phyloP scores from a whole-genome alignment of 2,329 filamentous ascomycete species.

The Penicillium rolfsii region DNA sequence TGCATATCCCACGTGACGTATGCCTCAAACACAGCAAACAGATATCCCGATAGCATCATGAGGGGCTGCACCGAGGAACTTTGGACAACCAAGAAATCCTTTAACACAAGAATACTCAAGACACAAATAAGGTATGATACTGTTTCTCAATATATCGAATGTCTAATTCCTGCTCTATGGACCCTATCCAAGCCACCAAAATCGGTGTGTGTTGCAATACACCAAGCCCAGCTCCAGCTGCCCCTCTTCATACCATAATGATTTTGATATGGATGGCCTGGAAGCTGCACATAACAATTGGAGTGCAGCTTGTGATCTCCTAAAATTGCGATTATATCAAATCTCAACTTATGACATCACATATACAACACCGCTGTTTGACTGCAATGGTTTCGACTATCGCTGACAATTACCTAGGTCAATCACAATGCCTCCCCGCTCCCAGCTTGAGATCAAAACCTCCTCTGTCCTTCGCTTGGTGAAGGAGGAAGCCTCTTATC shows the following conservation, averaged over 20 bases:
- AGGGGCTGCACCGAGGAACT: constrained; percentile 19
- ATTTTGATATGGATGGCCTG: neutral
- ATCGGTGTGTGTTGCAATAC: neutral
- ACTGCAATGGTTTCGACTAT: neutral
- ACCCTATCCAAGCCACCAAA: neutral
- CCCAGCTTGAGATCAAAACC: constrained; percentile 80
- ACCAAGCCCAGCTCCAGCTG: neutral
- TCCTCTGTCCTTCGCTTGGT: constrained; percentile 79
- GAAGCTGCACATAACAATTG: neutral
- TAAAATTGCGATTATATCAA: neutral
- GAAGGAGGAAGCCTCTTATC: constrained; percentile 90
- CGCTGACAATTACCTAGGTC: constrained; percentile 19
- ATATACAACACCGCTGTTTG: neutral
- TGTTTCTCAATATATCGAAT: neutral
- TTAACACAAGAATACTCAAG: neutral
- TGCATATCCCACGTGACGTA: constrained; percentile 15
- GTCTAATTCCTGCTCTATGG: neutral
- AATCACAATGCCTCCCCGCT: constrained; percentile 73
- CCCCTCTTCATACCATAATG: neutral
- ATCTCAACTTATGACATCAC: constrained; percentile 6
- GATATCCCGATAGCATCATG: constrained; percentile 23
- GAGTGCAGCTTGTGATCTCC: neutral
- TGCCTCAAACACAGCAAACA: constrained; percentile 29
- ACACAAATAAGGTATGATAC: neutral
- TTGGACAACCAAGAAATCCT: neutral